phyloP scores from a whole-genome alignment of 1,284 basidiomycete genomes.

The Tausonia pullulans region DNA sequence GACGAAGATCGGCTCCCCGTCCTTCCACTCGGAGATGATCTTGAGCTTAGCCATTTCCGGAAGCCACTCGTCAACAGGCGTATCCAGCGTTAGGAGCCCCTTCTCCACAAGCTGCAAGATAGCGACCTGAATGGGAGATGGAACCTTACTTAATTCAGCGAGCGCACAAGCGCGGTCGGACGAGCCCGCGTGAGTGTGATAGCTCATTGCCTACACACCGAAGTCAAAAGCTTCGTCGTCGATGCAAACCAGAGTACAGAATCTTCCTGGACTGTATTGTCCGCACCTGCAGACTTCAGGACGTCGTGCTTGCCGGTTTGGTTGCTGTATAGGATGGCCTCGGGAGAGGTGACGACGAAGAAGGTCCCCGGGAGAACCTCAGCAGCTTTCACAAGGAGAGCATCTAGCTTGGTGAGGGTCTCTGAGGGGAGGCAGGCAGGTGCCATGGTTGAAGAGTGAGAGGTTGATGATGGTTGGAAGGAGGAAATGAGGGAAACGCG shows the following conservation, averaged over 20 bases:
- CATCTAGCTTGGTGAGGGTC: not conserved
- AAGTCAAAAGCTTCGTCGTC: not conserved
- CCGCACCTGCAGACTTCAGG: not conserved
- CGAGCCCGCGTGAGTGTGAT: no score
- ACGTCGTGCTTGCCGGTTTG: not conserved
- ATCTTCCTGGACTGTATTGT: not conserved
- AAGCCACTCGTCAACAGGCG: not conserved
- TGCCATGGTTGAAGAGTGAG: not conserved
- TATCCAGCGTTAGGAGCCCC: slow-evolving; percentile 1
- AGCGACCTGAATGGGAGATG: not conserved
- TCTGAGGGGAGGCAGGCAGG: not conserved
- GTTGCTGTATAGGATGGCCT: not conserved
- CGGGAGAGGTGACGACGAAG: not conserved
- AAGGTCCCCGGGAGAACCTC: not conserved
- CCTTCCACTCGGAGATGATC: no score
- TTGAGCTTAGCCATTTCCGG: not conserved
- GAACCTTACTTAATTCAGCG: no score
- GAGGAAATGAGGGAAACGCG: no score
- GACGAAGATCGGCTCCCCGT: no score
- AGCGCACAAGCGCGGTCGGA: no score
- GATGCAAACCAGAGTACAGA: not conserved
- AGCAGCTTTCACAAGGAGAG: not conserved
- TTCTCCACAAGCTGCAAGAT: slow-evolving; percentile 1
- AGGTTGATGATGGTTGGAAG: not conserved
- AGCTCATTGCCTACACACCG: not conserved